A percentile compares a stretch with the other conserved stretches of the same genome.
Evolutionary conservation across 2,329 filamentous ascomycete species (phyloP).

Genomic region (Septoria petroselini): DNA sequence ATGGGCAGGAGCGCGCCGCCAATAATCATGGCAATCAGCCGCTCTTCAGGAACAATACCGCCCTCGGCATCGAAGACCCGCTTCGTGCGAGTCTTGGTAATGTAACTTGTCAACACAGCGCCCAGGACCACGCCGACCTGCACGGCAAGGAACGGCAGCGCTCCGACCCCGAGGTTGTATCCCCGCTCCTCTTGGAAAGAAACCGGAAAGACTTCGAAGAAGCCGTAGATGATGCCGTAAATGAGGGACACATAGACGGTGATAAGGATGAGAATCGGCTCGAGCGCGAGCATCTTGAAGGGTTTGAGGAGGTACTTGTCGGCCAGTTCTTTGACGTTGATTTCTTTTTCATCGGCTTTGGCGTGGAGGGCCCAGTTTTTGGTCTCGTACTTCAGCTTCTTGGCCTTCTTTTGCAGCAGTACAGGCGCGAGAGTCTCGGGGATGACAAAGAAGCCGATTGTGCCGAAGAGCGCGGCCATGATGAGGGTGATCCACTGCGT

Average conservation of each 20-base stretch:
- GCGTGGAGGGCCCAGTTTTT: constrained; percentile 31
- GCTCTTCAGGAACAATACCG: constrained; percentile 43
- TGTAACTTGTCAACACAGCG: constrained; percentile 21
- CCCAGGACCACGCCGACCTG: constrained; percentile 30
- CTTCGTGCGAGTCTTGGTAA: constrained; percentile 28
- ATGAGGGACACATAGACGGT: constrained; percentile 37
- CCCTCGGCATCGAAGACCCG: constrained; percentile 22
- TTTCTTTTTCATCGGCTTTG: constrained; percentile 42
- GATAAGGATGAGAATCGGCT: constrained; percentile 53
- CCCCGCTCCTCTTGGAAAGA: constrained; percentile 31
- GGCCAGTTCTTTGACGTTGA: constrained; percentile 45
- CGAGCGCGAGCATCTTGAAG: constrained; percentile 28
- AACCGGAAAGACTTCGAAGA: constrained; percentile 35
- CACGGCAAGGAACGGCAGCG: constrained; percentile 29
- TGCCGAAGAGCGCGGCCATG: constrained; percentile 45
- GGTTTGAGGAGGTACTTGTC: constrained; percentile 56
- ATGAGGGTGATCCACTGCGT: constrained; percentile 36
- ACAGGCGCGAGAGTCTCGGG: constrained; percentile 50
- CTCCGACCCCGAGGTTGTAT: constrained; percentile 29
- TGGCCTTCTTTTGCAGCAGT: constrained; percentile 48
- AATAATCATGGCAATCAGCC: constrained; percentile 46
- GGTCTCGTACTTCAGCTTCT: constrained; percentile 55
- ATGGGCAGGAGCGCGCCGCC: constrained; percentile 43
- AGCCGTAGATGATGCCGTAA: constrained; percentile 34
- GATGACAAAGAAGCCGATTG: constrained; percentile 46